Base-by-base conservation (phyloP, 768 basidiomycete genomes). In the Phylloporus arenicola region DNA sequence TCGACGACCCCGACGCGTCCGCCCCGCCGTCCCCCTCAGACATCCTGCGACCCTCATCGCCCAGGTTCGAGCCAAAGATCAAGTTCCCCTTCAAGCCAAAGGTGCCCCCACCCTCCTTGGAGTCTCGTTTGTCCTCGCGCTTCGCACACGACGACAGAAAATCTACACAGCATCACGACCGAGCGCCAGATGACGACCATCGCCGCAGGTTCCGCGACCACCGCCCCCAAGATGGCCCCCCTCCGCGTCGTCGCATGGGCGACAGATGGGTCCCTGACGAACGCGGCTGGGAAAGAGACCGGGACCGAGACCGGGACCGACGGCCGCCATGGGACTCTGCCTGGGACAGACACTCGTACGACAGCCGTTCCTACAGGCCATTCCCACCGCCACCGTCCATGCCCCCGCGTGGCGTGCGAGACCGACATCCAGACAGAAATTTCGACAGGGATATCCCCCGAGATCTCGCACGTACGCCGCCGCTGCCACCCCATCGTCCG, bases 1-100 rank as follows among this genome's bases (percentile, higher is more conserved):
- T 91, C 43, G 86, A 88, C 68, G 87, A 89, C 62, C 44, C 43
- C 64, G 70, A 65, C 37, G 61, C 55, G 8, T 42, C 57, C 43
- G 53, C 45, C 27, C 44, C 41, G n/a, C 48, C 43, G 6, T 34
- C 41, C 14, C 29, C 34, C 41, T 31, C 53, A 17, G 46, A 45
- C 50, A 45, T 33, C 37, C 57, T 68, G n/a, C 55, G 68, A 0
- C 72, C 75, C 57, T 67, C 73, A 43, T 59, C 57, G 19, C 60
- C 54, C 12, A 79, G 63, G 57, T 69, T 64, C 45, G 59, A 62
- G 43, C 42, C 71, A 17, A 81, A 79, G 60, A 76, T 87, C 20
- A 80, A 84, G 9, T 89, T 87, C 67, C 88, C 88, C 1, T 89
- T 90, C 72, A 90, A 89, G 69, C 63, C 77, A 17, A 68, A 58